Evolutionary conservation across 345 rosid genomes (phyloP).

Genomic region (Eucalyptus virginea): DNA sequence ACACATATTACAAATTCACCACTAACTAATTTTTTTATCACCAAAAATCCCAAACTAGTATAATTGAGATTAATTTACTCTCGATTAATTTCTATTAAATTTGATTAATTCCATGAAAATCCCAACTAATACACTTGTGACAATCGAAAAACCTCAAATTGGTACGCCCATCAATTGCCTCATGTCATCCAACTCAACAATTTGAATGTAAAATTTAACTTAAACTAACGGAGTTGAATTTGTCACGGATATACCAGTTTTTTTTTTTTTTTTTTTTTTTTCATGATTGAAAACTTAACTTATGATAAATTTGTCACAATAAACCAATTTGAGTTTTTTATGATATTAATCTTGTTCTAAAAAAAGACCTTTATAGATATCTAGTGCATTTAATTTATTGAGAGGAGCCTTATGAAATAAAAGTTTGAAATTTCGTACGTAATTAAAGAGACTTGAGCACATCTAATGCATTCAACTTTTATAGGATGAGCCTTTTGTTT

Average conservation of each 20-base stretch:
- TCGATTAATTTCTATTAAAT: accelerated
- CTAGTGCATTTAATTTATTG: background rate
- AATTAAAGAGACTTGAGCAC: background rate
- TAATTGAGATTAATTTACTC: too few species aligned
- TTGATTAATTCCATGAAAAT: too few species aligned
- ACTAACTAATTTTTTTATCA: too few species aligned
- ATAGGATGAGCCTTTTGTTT: background rate
- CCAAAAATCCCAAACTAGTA: accelerated
- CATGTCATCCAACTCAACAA: accelerated
- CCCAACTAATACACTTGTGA: too few species aligned
- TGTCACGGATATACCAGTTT: accelerated
- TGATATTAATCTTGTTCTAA: too few species aligned
- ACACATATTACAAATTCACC: too few species aligned
- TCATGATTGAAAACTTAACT: too few species aligned
- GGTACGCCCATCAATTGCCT: accelerated
- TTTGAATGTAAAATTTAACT: accelerated
- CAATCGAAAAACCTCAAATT: too few species aligned
- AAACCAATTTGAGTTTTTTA: accelerated
- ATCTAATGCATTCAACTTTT: background rate
- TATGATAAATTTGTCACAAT: too few species aligned
- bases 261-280: too few species aligned
- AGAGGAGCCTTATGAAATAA: background rate
- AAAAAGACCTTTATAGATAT: background rate
- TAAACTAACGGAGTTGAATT: accelerated
- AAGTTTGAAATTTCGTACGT: background rate